phyloP scores from a whole-genome alignment of 1,284 basidiomycete species.

The Irpex rosettiformis region DNA sequence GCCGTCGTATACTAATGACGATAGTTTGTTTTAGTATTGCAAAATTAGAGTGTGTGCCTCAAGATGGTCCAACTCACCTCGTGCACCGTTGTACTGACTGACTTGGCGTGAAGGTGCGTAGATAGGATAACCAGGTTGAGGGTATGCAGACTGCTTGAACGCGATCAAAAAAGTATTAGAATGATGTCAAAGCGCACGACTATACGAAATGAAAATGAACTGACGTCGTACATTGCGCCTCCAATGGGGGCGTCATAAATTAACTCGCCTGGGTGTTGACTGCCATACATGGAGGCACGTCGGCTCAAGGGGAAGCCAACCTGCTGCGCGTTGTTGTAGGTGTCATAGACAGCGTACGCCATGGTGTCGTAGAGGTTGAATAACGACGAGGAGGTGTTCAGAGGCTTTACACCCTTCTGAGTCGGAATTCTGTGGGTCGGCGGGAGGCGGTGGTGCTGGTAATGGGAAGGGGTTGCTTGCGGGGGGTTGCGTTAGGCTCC shows the following conservation, averaged over 20 bases:
- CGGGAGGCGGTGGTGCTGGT: neutral
- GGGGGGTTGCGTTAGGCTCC: neutral
- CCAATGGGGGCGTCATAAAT: conserved; percentile 23
- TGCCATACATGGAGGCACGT: conserved; percentile 24
- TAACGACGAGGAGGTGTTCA: neutral
- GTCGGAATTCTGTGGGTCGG: neutral
- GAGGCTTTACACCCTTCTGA: neutral
- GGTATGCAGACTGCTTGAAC: conserved; percentile 17
- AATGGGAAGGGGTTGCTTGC: neutral
- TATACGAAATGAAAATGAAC: conserved; percentile 1
- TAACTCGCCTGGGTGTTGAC: conserved; percentile 18
- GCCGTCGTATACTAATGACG: conserved; percentile 17
- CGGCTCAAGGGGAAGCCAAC: conserved; percentile 28
- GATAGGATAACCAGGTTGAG: conserved; percentile 20
- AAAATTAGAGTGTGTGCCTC: too few relatives aligned
- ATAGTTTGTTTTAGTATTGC: too few relatives aligned
- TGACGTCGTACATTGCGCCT: conserved; percentile 26
- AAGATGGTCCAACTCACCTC: conserved; percentile 12
- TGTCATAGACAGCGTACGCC: conserved; percentile 35
- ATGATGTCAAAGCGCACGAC: too few relatives aligned
- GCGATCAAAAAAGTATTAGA: neutral
- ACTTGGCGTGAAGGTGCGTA: conserved; percentile 23
- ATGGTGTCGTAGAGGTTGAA: conserved; percentile 18
- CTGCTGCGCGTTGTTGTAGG: conserved; percentile 26
- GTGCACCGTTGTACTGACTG: conserved; percentile 22